Conservation (phyloP, 2,329 filamentous ascomycete species). For the Metarhizium humberi region DNA sequence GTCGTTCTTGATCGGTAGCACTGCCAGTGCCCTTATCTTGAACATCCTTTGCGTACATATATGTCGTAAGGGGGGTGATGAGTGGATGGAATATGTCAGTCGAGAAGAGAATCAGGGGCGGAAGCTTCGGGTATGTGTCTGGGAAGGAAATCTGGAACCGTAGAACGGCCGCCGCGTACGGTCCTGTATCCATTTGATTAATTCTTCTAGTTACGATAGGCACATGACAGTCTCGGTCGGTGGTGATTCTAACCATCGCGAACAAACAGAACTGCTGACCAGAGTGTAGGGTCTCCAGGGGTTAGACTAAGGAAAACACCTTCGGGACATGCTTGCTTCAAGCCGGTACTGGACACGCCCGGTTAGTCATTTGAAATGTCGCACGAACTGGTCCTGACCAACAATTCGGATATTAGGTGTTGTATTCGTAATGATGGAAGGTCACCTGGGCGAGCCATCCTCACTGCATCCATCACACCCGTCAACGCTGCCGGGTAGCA, state of each 20-base stretch:
- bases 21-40: slow-evolving; percentile 70
- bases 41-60: slow-evolving; percentile 78
- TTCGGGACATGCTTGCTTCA: slow-evolving; percentile 74
- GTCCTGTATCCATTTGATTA: slow-evolving; percentile 44
- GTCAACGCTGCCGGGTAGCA: neutral
- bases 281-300: slow-evolving; percentile 69
- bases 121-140: slow-evolving; percentile 64
- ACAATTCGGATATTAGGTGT: slow-evolving; percentile 78
- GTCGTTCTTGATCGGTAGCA: slow-evolving; percentile 70
- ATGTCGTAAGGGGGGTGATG: slow-evolving; percentile 86
- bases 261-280: slow-evolving; percentile 88
- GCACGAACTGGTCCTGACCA: slow-evolving; percentile 24
- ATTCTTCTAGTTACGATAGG: neutral
- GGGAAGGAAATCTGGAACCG: slow-evolving; percentile 89
- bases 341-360: slow-evolving; percentile 50
- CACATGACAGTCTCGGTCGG: neutral
- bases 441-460: slow-evolving; percentile 24
- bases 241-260: slow-evolving; percentile 55
- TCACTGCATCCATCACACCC: neutral
- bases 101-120: slow-evolving; percentile 78
- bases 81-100: slow-evolving; percentile 95
- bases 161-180: slow-evolving; percentile 78
- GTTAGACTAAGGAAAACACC: slow-evolving; percentile 82
- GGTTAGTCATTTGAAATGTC: neutral
- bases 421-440: slow-evolving; percentile 58